These are phyloP conservation scores for Nicotiana benthamiana DNA, from an alignment of 257 asterid species.

Conservation along the genomic window DNA sequence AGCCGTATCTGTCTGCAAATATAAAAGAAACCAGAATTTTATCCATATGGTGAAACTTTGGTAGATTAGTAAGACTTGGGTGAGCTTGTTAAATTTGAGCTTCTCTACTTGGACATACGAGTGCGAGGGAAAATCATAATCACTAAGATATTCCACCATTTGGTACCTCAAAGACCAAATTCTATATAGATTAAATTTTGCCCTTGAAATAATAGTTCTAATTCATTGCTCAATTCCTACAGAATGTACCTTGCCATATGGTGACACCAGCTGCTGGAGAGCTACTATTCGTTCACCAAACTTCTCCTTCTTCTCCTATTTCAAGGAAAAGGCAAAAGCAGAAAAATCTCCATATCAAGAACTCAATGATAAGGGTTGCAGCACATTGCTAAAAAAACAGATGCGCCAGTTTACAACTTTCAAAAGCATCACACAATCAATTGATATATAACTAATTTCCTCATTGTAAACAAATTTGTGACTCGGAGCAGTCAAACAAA, in stretches of 20 bases:
- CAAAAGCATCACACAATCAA: background rate
- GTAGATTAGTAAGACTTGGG: background rate
- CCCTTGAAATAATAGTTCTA: background rate
- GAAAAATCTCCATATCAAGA: background rate
- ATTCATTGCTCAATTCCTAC: background rate
- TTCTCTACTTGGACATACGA: background rate
- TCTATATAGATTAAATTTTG: background rate
- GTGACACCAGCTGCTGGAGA: conserved; percentile 93
- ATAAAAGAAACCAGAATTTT: background rate
- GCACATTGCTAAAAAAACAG: background rate
- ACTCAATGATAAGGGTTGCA: background rate
- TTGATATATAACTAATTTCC: background rate
- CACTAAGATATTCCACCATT: background rate
- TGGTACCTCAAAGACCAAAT: background rate
- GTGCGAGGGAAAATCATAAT: background rate
- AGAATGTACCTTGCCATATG: conserved; percentile 71
- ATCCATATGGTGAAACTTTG: background rate
- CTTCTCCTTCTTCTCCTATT: conserved; percentile 85
- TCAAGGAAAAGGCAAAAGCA: background rate
- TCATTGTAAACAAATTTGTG: background rate
- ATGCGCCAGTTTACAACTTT: background rate
- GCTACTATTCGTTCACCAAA: conserved; percentile 68
- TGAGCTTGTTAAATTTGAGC: background rate
- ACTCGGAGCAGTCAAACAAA: background rate
- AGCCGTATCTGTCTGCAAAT: conserved; percentile 75